Evolutionary conservation across 352 stramenopile genomes (phyloP).

Genomic region (Halophytophthora polymorphica): DNA sequence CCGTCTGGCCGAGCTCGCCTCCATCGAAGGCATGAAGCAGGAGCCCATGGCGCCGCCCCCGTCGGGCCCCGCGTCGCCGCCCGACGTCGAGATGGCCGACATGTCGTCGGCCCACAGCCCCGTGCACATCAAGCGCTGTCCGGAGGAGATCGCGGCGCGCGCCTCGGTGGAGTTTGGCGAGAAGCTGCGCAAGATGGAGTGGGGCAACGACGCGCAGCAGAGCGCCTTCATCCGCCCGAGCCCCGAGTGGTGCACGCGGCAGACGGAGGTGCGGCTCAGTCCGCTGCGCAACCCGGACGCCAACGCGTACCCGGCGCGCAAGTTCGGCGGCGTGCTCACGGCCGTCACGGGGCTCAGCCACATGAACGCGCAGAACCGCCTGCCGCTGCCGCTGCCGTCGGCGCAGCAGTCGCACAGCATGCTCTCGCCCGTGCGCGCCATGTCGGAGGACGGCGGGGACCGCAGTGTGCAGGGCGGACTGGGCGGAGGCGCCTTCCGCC

Average conservation of each 20-base stretch:
- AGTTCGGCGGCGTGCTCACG: constrained; percentile 42
- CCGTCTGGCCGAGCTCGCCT: constrained; percentile 68
- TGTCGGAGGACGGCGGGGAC: constrained; percentile 26
- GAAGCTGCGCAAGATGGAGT: constrained; percentile 41
- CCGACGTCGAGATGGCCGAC: constrained; percentile 41
- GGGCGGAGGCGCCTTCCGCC: constrained; percentile 28
- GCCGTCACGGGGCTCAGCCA: constrained; percentile 47
- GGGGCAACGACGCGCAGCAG: constrained; percentile 8
- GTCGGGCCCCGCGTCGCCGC: constrained; percentile 13
- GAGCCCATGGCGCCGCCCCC: constrained; percentile 24
- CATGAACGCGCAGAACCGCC: constrained; percentile 49
- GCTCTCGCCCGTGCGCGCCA: constrained; percentile 24
- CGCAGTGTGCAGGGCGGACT: constrained; percentile 28
- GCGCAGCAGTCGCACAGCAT: constrained; percentile 19
- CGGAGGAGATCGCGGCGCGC: constrained; percentile 14
- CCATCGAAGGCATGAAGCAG: constrained; percentile 74
- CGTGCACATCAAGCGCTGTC: constrained; percentile 31
- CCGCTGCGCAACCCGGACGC: constrained; percentile 42
- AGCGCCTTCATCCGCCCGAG: constrained; percentile 21
- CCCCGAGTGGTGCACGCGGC: constrained; percentile 56
- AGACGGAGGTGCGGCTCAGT: constrained; percentile 62
- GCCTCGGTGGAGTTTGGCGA: constrained; percentile 24
- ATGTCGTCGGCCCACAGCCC: constrained; percentile 25
- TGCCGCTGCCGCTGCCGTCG: constrained; percentile 21
- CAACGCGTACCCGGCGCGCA: constrained; percentile 20